phyloP scores from a whole-genome alignment of 1,284 basidiomycete species.

The Cryptococcus floricola region DNA sequence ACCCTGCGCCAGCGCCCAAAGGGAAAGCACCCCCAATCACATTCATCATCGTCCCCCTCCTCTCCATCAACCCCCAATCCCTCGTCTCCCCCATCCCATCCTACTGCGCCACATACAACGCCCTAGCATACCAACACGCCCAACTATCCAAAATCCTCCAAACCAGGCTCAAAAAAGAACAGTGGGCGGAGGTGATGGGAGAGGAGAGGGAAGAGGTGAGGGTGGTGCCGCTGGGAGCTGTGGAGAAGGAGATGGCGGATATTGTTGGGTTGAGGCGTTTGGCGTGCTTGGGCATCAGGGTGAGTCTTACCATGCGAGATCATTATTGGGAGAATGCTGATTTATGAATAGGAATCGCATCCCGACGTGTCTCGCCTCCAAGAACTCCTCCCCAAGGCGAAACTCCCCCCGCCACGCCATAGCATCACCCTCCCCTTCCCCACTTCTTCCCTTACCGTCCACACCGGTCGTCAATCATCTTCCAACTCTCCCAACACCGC shows the following conservation, averaged over 20 bases:
- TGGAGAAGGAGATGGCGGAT: slow-evolving; percentile 63
- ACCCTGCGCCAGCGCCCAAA: neutral
- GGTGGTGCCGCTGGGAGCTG: slow-evolving; percentile 67
- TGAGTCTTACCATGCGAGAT: slow-evolving; percentile 39
- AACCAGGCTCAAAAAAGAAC: slow-evolving; percentile 15
- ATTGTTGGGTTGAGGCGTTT: slow-evolving; percentile 65
- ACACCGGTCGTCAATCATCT: neutral
- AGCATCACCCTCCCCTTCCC: slow-evolving; percentile 50
- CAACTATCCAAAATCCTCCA: slow-evolving; percentile 24
- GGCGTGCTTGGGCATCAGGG: slow-evolving; percentile 63
- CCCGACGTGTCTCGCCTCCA: slow-evolving; percentile 22
- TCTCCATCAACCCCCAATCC: slow-evolving; percentile 34
- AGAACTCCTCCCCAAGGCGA: slow-evolving; percentile 30
- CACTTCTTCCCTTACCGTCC: slow-evolving; percentile 23
- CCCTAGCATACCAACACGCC: slow-evolving; percentile 34
- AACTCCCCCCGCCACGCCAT: slow-evolving; percentile 37
- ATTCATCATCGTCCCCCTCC: slow-evolving; percentile 38
- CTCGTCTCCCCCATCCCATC: slow-evolving; percentile 38
- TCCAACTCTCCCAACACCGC: neutral
- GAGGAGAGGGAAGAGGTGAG: slow-evolving; percentile 44
- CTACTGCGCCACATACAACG: slow-evolving; percentile 44
- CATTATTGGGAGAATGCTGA: neutral
- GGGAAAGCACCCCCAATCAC: slow-evolving; percentile 9
- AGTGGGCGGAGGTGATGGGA: slow-evolving; percentile 15
- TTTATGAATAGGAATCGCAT: slow-evolving; percentile 21